Conservation (phyloP, 2,329 filamentous ascomycete species). For the Pseudogymnoascus pannorum region DNA sequence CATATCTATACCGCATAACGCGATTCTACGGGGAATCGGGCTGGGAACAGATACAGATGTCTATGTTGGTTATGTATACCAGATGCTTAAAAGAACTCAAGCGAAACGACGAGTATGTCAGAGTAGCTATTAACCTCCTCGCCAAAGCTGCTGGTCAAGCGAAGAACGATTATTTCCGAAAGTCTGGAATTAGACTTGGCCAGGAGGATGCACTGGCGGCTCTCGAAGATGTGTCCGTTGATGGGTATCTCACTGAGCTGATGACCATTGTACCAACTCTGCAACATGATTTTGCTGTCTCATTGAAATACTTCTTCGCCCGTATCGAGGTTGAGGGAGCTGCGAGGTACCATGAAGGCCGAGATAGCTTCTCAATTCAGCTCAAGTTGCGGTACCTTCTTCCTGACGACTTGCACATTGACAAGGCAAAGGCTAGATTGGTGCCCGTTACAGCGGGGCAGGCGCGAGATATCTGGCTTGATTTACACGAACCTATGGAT, state of each 20-base stretch:
- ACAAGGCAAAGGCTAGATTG: conserved; percentile 58
- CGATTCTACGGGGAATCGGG: conserved; percentile 70
- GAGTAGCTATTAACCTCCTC: conserved; percentile 65
- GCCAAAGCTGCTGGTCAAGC: conserved; percentile 56
- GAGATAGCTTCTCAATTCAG: conserved; percentile 67
- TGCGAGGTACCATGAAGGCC: conserved; percentile 60
- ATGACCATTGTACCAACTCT: conserved; percentile 30
- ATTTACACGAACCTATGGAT: conserved; percentile 34
- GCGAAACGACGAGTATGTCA: conserved; percentile 71
- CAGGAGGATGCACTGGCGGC: conserved; percentile 11
- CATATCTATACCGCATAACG: conserved; percentile 70
- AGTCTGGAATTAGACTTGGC: conserved; percentile 22
- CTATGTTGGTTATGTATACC: conserved; percentile 79
- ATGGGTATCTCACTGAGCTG: conserved; percentile 27
- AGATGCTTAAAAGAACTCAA: conserved; percentile 72
- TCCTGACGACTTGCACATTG: conserved; percentile 59
- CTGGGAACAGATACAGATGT: conserved; percentile 74
- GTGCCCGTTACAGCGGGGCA: conserved; percentile 47
- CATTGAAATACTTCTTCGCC: conserved; percentile 67
- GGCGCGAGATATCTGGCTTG: conserved; percentile 60
- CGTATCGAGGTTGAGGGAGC: conserved; percentile 60
- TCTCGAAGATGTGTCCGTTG: conserved; percentile 17
- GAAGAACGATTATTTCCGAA: conserved; percentile 39
- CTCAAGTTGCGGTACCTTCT: conserved; percentile 66
- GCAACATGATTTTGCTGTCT: conserved; percentile 56